A percentile compares a stretch with the other conserved stretches of the same genome.
Conservation (phyloP, 2,329 filamentous ascomycete genomes). For the Biscogniauxia mediterranea region DNA sequence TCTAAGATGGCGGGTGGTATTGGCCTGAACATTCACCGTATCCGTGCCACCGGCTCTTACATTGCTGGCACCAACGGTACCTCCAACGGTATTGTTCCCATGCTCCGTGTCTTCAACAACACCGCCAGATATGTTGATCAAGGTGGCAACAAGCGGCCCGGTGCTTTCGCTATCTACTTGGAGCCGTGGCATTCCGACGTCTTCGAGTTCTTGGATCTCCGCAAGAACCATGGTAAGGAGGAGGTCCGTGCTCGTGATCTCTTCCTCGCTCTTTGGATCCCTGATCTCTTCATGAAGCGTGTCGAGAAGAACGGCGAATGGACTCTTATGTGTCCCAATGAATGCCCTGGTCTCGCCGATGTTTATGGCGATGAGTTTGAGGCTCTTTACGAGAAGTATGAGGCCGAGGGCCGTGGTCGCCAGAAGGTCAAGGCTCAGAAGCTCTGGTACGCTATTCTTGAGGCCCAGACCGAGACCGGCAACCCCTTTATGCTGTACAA, state of each 20-base stretch:
- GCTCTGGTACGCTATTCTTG: constrained; percentile 97
- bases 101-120: constrained; percentile 99
- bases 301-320: constrained; percentile 95
- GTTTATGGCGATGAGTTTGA: constrained; percentile 98
- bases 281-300: constrained; percentile 99
- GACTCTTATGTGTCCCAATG: constrained; percentile 98
- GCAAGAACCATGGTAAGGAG: constrained; percentile 99
- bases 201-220: constrained; percentile 93
- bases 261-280: constrained; percentile 97
- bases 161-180: constrained; percentile 97
- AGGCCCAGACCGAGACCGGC: constrained; percentile 97
- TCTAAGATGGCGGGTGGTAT: constrained; percentile 99
- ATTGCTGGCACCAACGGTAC: constrained; percentile 98
- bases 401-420: constrained; percentile 81
- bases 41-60: constrained; percentile 95
- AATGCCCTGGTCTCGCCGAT: constrained; percentile 91
- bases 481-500: constrained; percentile 99
- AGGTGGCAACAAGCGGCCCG: constrained; percentile 97
- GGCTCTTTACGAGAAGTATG: constrained; percentile 89
- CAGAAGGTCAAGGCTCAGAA: constrained; percentile 96
- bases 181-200: constrained; percentile 99
- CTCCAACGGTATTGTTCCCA: constrained; percentile 94
- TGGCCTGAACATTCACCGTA: constrained; percentile 93
- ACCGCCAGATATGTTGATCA: constrained; percentile 98
- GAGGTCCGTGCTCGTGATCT: constrained; percentile 95